Base-by-base conservation (phyloP, 768 basidiomycete species). In the Lactarius pseudohatsudake region DNA sequence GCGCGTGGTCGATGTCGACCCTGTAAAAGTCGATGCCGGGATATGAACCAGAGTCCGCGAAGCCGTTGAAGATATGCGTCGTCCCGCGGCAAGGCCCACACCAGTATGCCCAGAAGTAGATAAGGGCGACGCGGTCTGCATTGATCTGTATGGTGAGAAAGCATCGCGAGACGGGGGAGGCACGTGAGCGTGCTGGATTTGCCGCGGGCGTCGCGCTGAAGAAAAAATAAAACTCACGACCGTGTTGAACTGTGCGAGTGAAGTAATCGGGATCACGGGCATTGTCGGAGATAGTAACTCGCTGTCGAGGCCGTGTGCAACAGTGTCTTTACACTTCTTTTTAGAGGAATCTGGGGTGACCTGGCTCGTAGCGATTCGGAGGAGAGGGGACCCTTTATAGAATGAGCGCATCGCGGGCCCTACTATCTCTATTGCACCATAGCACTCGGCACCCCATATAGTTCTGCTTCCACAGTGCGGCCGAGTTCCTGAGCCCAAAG, bases 51-150 rank as follows among this genome's bases (percentile, higher is more conserved):
- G 66, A 63, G 57, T 63, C 38, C 41, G 66, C 66, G 10, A 55
- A 38, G 61, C 57, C 57, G 13, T 67, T 55, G 66, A 67, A 67
- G 57, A 67, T 67, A 22, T 38, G 61, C 34, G 66, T 63, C 61
- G 63, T 47, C 9, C 66, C 66, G 26, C 66, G 66, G 50, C 66
- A 67, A 15, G 66, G 66, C 5, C 66, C 66, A 3, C 66, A 67
- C 66, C 66, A 67, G 41, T 67, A 67, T 57, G 66, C 66, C 66
- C 66, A 67, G 32, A 67, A 67, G 20, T 67, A 67, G 22, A 67
- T 59, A 26, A 67, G 11, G 2, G 66, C 28, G 11, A 63, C 66
- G 15, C 66, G 66, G 28, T 63, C 61, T 0, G 22, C 4, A 36
- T 55, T 59, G 22, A 55, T 60, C 66, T 67, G 54, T 45, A 55